Conservation (phyloP, 164 flowering plant species). For the Stephania cephalantha region DNA sequence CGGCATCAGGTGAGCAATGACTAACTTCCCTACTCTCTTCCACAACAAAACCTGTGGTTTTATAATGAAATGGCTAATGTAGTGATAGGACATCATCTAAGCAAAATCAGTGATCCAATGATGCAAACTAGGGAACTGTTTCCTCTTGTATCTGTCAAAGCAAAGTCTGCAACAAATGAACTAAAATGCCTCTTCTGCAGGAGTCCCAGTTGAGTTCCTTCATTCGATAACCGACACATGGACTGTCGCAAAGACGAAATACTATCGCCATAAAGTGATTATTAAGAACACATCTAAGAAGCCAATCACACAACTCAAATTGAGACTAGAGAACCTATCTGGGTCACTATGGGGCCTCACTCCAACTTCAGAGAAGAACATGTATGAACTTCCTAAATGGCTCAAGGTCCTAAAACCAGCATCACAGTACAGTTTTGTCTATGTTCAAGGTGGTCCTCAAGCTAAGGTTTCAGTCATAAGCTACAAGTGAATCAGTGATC, state of each 20-base stretch:
- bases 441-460: slow-evolving; percentile 82
- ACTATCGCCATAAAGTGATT: slow-evolving; percentile 60
- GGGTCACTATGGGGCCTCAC: slow-evolving; percentile 72
- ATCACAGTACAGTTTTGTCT: slow-evolving; percentile 52
- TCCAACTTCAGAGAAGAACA: slow-evolving; percentile 37
- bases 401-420: slow-evolving; percentile 45
- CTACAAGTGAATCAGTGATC: slow-evolving; percentile 50
- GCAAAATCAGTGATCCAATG: neutral
- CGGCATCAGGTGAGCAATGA: slow-evolving; percentile 22
- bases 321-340: slow-evolving; percentile 43
- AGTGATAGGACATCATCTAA: neutral
- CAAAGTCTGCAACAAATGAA: neutral
- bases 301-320: slow-evolving; percentile 47
- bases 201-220: slow-evolving; percentile 45
- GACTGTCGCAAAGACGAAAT: slow-evolving; percentile 31
- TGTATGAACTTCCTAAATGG: slow-evolving; percentile 54
- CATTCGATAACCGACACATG: slow-evolving; percentile 64
- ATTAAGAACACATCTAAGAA: slow-evolving; percentile 62
- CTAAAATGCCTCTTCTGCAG: slow-evolving; percentile 22
- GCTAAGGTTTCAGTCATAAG: slow-evolving; percentile 54
- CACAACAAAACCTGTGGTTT: neutral
- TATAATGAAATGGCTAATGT: neutral
- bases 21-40: neutral
- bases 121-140: neutral
- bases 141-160: neutral